Conservation (phyloP, 1,284 basidiomycete genomes). For the Marasmius fiardii region DNA sequence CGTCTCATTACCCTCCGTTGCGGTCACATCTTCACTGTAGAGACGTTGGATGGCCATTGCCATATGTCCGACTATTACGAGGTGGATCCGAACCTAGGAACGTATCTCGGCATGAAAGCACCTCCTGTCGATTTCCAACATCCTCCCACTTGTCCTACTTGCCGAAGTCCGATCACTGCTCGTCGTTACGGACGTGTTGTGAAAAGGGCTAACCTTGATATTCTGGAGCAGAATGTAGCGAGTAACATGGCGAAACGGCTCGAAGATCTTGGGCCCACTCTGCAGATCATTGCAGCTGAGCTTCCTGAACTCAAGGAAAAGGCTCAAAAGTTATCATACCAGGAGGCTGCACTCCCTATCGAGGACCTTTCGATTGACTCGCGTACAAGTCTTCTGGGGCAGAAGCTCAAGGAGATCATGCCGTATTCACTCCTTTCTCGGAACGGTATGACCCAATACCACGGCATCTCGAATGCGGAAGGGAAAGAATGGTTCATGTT, state of each 20-base stretch:
- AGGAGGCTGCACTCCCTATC: not conserved
- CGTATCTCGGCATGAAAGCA: conserved; percentile 39
- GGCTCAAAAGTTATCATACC: conserved; percentile 12
- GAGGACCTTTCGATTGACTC: not conserved
- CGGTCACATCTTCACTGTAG: conserved; percentile 67
- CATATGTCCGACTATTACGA: conserved; percentile 52
- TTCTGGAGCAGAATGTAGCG: conserved; percentile 49
- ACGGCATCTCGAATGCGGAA: conserved; percentile 29
- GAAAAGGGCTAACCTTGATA: conserved; percentile 51
- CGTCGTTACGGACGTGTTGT: conserved; percentile 51
- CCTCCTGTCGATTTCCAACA: conserved; percentile 39
- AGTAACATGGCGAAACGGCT: conserved; percentile 37
- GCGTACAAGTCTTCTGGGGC: not conserved
- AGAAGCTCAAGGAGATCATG: conserved; percentile 8
- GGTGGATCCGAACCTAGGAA: conserved; percentile 24
- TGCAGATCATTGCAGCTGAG: conserved; percentile 20
- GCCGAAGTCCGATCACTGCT: conserved; percentile 45
- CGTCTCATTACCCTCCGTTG: conserved; percentile 60
- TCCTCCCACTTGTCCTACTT: conserved; percentile 55
- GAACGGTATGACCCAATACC: conserved; percentile 14
- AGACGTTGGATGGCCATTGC: conserved; percentile 64
- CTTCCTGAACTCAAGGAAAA: conserved; percentile 6
- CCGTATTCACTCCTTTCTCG: conserved; percentile 12
- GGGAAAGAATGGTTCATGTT: conserved; percentile 30
- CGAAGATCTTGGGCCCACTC: conserved; percentile 13